phyloP scores from a whole-genome alignment of 768 basidiomycete genomes.

The Paxillus involutus region DNA sequence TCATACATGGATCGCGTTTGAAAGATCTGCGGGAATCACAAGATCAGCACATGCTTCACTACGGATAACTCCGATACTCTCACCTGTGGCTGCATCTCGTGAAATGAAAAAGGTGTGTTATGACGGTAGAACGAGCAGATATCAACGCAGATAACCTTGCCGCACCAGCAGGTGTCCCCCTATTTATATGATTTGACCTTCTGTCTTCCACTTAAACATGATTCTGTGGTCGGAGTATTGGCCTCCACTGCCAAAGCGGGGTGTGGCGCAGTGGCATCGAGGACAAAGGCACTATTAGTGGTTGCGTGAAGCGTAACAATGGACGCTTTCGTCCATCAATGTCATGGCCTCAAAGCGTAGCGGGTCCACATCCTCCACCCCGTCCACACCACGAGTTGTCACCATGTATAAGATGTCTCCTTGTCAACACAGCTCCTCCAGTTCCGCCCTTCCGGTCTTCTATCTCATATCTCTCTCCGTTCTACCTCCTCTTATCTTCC shows the following conservation, averaged over 20 bases:
- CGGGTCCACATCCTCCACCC: slow-evolving; percentile 10
- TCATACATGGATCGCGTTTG: slow-evolving; percentile 12
- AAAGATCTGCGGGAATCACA: slow-evolving; percentile 14
- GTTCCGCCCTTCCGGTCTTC: slow-evolving; percentile 30
- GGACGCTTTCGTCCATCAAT: slow-evolving; percentile 20
- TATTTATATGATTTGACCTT: slow-evolving; percentile 15
- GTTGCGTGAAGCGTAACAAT: slow-evolving; percentile 14
- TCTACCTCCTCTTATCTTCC: slow-evolving; percentile 29
- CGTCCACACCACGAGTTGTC: slow-evolving; percentile 25
- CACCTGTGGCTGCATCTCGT: slow-evolving; percentile 20
- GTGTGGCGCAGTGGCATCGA: slow-evolving; percentile 4
- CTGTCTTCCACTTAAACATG: slow-evolving; percentile 2
- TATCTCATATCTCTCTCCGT: slow-evolving; percentile 22
- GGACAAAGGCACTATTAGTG: slow-evolving; percentile 18
- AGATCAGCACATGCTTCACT: slow-evolving; percentile 25
- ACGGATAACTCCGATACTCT: slow-evolving; percentile 6
- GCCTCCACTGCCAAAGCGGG: slow-evolving; percentile 20
- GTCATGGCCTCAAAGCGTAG: slow-evolving; percentile 19
- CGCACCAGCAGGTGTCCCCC: slow-evolving; percentile 3
- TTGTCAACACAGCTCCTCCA: slow-evolving; percentile 24
- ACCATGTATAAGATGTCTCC: slow-evolving; percentile 21
- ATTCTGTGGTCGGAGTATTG: not conserved
- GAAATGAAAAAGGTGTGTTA: slow-evolving; percentile 27
- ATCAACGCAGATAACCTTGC: slow-evolving; percentile 12
- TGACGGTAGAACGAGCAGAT: slow-evolving; percentile 10